These are phyloP conservation scores for Neurospora sp. DNA, from an alignment of 495 filamentous ascomycete species.

Conservation along the genomic window DNA sequence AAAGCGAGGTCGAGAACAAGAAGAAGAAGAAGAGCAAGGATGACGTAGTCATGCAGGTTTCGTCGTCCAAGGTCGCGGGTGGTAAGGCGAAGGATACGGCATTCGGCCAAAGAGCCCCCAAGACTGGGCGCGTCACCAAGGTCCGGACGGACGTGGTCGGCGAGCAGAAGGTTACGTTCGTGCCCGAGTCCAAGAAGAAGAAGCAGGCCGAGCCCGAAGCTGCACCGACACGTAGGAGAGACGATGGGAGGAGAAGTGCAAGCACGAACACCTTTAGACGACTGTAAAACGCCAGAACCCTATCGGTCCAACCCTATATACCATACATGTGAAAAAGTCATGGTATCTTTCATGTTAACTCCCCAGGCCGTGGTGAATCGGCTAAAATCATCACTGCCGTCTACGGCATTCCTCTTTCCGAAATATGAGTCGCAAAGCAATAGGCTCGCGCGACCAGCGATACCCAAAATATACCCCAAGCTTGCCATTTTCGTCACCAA, in stretches of 20 bases:
- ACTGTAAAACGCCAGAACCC: constrained; percentile 34
- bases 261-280: constrained; percentile 61
- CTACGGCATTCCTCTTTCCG: neutral
- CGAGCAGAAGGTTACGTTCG: constrained; percentile 80
- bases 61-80: constrained; percentile 50
- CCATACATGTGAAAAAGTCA: constrained; percentile 15
- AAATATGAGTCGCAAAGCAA: neutral
- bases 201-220: constrained; percentile 24
- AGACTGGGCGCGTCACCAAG: constrained; percentile 34
- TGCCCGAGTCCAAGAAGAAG: constrained; percentile 51
- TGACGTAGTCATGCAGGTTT: constrained; percentile 56
- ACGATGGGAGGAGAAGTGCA: constrained; percentile 54
- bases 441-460: neutral
- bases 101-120: constrained; percentile 58
- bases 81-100: constrained; percentile 48
- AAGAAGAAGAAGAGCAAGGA: constrained; percentile 23
- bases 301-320: constrained; percentile 12
- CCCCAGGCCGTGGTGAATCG: constrained; percentile 3
- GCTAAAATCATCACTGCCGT: neutral
- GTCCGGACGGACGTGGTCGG: constrained; percentile 52
- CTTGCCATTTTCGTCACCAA: neutral
- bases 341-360: constrained; percentile 8
- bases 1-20: constrained; percentile 36
- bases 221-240: constrained; percentile 29
- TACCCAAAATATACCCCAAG: neutral